Base-by-base conservation (phyloP, 2,329 filamentous ascomycete genomes). In the Curvularia sp. region DNA sequence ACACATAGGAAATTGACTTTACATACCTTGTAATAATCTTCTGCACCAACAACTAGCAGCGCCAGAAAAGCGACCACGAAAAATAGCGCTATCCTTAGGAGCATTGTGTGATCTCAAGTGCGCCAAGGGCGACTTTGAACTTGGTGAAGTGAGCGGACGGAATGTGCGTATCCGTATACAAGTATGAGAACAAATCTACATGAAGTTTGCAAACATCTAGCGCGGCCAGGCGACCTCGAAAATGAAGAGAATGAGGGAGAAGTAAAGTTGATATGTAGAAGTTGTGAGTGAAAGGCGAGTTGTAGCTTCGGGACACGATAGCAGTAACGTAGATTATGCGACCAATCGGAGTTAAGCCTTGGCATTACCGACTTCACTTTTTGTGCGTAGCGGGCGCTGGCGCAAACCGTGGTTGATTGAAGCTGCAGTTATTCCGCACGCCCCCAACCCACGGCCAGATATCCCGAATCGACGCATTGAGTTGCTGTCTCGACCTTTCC, bases 1-100 rank as follows among this genome's bases (percentile, higher is more conserved):
- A 28, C 20, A 22, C 4, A n/a, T 10, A 46, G 12, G 18, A 54
- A 9, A 4, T 15, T 39, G 24, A 35, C 49, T 60, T 43, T 9
- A 52, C 74, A 53, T 76, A 90, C 89, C 78, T 93, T 92, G 79
- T 95, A 95, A 74, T 88, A 94, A 76, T 95, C 91, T 72, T 93
- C 80, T 39, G 82, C 82, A 33, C 77, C 79, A 52, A 81, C 68
- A 26, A 77, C 79, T 18, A 83, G 68, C 20, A 81, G 73, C 35
- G 81, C 68, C 49, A 84, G 64, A 60, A 74, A 77, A 44, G 79
- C 71, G 50, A 82, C 67, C 20, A 81, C 69, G 54, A 82, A 65
- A 24, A 81, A 67, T 53, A 82, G 67, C 38, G 74, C 71, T 66
- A 78, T 74, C 65, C 80, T 74, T 65, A 81, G 67, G 41, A 80